These are phyloP conservation scores for Cenchrus fungigraminus DNA, from an alignment of 176 grass and related monocot genomes.

Conservation along the genomic window DNA sequence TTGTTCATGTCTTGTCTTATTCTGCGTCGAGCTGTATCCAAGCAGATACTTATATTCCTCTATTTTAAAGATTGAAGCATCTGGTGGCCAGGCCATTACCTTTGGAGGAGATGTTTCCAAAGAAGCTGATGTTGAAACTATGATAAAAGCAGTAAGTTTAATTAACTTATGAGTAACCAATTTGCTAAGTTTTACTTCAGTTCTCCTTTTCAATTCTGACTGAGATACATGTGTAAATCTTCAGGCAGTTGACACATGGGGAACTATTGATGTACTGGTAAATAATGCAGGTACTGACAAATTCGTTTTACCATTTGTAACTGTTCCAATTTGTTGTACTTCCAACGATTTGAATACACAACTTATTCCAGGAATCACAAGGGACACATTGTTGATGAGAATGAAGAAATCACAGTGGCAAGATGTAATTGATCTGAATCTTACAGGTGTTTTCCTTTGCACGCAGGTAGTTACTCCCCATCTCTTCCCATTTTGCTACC, in stretches of 20 bases:
- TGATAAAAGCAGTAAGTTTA: slow-evolving; percentile 89
- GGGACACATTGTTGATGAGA: slow-evolving; percentile 93
- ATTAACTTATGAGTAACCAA: slow-evolving; percentile 2
- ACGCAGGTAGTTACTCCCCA: slow-evolving; percentile 63
- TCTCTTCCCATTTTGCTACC: not conserved
- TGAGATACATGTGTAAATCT: slow-evolving; percentile 8
- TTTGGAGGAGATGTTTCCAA: slow-evolving; percentile 87
- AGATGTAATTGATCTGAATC: slow-evolving; percentile 96
- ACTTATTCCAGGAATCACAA: slow-evolving; percentile 74
- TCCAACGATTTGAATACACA: not conserved
- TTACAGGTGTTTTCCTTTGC: slow-evolving; percentile 95
- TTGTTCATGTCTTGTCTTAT: not conserved
- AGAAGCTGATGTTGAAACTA: slow-evolving; percentile 93
- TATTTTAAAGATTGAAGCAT: no score
- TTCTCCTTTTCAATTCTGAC: slow-evolving; percentile 7
- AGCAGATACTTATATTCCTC: not conserved
- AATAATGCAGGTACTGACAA: slow-evolving; percentile 86
- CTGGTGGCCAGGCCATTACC: no score
- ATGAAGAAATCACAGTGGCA: slow-evolving; percentile 99
- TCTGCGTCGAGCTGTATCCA: not conserved
- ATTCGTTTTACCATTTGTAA: not conserved
- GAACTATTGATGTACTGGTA: slow-evolving; percentile 92
- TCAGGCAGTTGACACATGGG: slow-evolving; percentile 88
- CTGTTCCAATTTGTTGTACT: slow-evolving; percentile 19
- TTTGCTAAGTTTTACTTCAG: not conserved